A percentile compares a stretch with the other conserved stretches of the same genome.
These are phyloP conservation scores for Fusarium tanahbumbuense DNA, from an alignment of 2,329 filamentous ascomycete species.

Conservation along the genomic window DNA sequence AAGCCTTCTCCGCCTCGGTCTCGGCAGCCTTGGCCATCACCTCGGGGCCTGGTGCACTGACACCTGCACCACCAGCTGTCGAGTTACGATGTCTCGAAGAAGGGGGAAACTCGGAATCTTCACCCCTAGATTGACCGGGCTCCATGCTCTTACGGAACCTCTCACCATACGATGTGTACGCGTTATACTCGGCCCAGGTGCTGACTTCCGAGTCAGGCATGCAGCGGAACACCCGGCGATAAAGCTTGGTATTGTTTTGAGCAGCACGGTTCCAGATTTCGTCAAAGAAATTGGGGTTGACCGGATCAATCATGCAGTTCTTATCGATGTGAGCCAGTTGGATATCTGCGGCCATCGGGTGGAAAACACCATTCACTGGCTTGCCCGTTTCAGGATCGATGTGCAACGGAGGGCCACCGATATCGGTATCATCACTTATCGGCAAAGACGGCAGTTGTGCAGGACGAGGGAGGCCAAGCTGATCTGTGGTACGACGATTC, in stretches of 20 bases:
- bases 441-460: slow-evolving; percentile 79
- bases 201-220: slow-evolving; percentile 96
- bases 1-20: slow-evolving; percentile 51
- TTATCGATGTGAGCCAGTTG: slow-evolving; percentile 79
- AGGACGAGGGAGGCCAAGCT: slow-evolving; percentile 74
- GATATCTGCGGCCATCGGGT: slow-evolving; percentile 74
- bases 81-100: slow-evolving; percentile 49
- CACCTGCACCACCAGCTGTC: slow-evolving; percentile 54
- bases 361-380: slow-evolving; percentile 57
- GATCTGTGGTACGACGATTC: slow-evolving; percentile 71
- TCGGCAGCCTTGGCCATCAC: slow-evolving; percentile 52
- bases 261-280: slow-evolving; percentile 90
- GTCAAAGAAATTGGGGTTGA: slow-evolving; percentile 84
- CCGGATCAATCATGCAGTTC: slow-evolving; percentile 93
- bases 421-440: slow-evolving; percentile 80
- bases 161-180: slow-evolving; percentile 81
- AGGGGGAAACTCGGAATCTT: slow-evolving; percentile 61
- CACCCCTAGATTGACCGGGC: slow-evolving; percentile 62
- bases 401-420: slow-evolving; percentile 76
- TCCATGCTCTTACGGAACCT: slow-evolving; percentile 78
- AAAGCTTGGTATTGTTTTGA: slow-evolving; percentile 95
- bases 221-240: slow-evolving; percentile 91
- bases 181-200: slow-evolving; percentile 92
- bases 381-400: slow-evolving; percentile 64
- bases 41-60: slow-evolving; percentile 57